Base-by-base conservation (phyloP, 2,329 filamentous ascomycete species). In the Thielaviopsis punctulata region DNA sequence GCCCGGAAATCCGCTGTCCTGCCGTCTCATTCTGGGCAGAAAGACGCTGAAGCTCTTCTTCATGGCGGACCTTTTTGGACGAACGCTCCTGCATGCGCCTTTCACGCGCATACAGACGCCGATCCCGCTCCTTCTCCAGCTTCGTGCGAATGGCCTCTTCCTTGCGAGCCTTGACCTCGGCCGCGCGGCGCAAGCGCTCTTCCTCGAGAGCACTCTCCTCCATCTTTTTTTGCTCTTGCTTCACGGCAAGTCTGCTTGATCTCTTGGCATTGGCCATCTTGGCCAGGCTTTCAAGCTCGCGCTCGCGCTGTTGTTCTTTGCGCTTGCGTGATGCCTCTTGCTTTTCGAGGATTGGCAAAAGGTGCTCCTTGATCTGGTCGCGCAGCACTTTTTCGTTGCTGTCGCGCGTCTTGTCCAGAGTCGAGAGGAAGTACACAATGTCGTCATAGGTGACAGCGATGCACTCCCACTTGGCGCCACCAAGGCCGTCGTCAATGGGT, bases 231-330 rank as follows among this genome's bases (percentile, higher is more conserved):
- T 53, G 54, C 45, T 61, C 58, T 25, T 56, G 57, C 4, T 58
- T 59, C 13, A 77, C 76, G 18, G 90, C 89, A 58, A 98, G 79
- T 57, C 92, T 80, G 60, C 86, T 94, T 1, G 92, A 98, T 57
- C 92, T 75, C 68, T 98, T 98, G 3, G 92, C 90, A 53, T 83
- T 86, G n/a, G 87, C 87, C 68, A 96, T 76, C 63, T 92, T 90
- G 59, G 90, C 82, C 58, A 94, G 66, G 58, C 80, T 87, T 50
- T 87, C 71, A 21, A 94, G 66, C 60, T 96, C 90, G 56, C 82
- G 86, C 62, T 93, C 79, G 59, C 83, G 72, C 56, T 80, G 76
- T 2, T 70, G 60, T 48, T 83, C 71, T 70, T 86, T 74, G 67
- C 79, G 68, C 64, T 90, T 89, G 56, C 81, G 80, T 25, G 80